phyloP scores from a whole-genome alignment of 805 yeast species.

The Kodamaea neixiangensis region DNA sequence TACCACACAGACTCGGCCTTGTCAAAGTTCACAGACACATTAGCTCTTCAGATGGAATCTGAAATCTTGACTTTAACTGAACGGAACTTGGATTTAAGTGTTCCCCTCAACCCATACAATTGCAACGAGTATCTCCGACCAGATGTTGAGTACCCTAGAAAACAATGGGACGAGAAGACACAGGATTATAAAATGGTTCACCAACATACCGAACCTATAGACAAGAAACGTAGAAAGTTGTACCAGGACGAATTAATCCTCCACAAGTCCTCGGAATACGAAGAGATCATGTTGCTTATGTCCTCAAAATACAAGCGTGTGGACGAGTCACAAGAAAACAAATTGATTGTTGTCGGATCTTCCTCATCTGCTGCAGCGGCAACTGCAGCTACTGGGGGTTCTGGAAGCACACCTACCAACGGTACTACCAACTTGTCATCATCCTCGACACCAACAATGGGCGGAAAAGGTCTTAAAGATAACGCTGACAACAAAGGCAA shows the following conservation, averaged over 20 bases:
- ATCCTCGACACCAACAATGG: conserved; percentile 19
- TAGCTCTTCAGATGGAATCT: conserved; percentile 83
- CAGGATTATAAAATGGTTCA: conserved; percentile 32
- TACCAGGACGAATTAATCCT: conserved; percentile 44
- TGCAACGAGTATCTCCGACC: conserved; percentile 52
- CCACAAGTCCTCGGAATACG: conserved; percentile 81
- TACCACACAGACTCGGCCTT: conserved; percentile 78
- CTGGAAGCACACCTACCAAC: conserved; percentile 1
- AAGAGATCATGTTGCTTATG: conserved; percentile 73
- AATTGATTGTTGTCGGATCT: conserved; percentile 42
- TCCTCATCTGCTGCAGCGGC: conserved; percentile 25
- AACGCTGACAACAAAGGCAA: conserved; percentile 34
- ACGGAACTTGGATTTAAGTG: conserved; percentile 73
- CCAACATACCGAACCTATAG: conserved; percentile 35
- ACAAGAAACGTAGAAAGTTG: conserved; percentile 34
- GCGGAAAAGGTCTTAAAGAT: conserved; percentile 10
- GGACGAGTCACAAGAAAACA: conserved; percentile 38
- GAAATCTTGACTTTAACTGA: conserved; percentile 79
- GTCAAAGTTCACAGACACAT: conserved; percentile 72
- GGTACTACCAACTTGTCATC: conserved; percentile 18
- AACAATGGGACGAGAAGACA: conserved; percentile 37
- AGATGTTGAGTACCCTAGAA: conserved; percentile 49
- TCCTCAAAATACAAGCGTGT: conserved; percentile 41
- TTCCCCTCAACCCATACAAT: conserved; percentile 68
- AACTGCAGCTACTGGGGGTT: conserved; percentile 14